Evolutionary conservation across 768 basidiomycete species (phyloP).

Genomic region (Exidia glandulosa): DNA sequence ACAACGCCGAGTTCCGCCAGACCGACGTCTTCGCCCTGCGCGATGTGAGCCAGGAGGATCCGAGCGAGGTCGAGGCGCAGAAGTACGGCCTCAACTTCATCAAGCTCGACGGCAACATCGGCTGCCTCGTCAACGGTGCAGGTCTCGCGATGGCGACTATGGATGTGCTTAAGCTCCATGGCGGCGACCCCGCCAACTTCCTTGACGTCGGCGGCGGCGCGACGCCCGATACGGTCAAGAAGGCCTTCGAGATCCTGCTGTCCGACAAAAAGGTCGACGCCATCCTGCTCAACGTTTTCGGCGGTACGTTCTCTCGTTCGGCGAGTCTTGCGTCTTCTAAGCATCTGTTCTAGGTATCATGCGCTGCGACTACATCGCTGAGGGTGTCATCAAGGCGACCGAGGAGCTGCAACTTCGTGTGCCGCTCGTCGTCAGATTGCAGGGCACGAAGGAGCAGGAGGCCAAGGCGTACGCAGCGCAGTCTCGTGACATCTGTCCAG

Average conservation of each 20-base stretch:
- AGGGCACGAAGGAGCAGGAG: conserved; percentile 94
- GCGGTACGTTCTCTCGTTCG: conserved; percentile 36
- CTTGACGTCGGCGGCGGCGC: conserved; percentile 98
- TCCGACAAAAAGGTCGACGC: conserved; percentile 89
- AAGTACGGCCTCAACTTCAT: conserved; percentile 96
- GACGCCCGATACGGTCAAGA: conserved; percentile 99
- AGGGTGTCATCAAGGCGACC: conserved; percentile 97
- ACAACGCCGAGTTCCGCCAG: conserved; percentile 98
- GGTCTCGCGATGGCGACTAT: conserved; percentile 99
- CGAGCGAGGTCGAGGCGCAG: conserved; percentile 96
- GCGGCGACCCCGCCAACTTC: conserved; percentile 97
- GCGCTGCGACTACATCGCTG: conserved; percentile 97
- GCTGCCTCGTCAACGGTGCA: conserved; percentile 96
- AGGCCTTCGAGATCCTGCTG: conserved; percentile 93
- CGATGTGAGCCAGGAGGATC: conserved; percentile 90
- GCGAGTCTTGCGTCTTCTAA: background rate
- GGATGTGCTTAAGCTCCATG: conserved; percentile 96
- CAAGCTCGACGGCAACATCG: conserved; percentile 95
- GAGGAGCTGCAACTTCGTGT: conserved; percentile 78
- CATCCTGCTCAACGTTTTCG: conserved; percentile 98
- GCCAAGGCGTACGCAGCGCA: conserved; percentile 70
- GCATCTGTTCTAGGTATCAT: conserved; percentile 58
- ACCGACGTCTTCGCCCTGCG: conserved; percentile 78
- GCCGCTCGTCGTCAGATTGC: conserved; percentile 86
- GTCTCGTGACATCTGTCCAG: conserved; percentile 6